Evolutionary conservation across 495 filamentous ascomycete species (phyloP).

Genomic region (Chlorociboria aeruginascens): DNA sequence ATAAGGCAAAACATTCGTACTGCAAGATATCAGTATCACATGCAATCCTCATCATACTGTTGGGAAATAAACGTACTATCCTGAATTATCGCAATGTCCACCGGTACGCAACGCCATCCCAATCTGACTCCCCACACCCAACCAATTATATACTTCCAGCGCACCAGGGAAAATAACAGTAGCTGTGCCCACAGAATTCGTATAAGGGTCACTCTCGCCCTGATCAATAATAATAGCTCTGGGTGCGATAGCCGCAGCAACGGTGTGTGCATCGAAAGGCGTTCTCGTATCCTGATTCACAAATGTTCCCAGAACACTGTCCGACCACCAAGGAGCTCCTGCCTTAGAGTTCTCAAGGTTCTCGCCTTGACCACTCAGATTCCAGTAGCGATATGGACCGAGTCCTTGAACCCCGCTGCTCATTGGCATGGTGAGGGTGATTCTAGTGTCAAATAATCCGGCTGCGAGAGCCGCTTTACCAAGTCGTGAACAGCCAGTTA

Average conservation of each 20-base stretch:
- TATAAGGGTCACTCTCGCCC: slow-evolving; percentile 34
- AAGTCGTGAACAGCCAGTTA: slow-evolving; percentile 40
- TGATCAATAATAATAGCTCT: slow-evolving; percentile 40
- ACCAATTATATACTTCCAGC: slow-evolving; percentile 39
- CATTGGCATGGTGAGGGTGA: slow-evolving; percentile 45
- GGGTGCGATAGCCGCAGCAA: slow-evolving; percentile 40
- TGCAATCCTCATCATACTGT: too few species aligned
- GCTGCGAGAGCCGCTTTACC: slow-evolving; percentile 40
- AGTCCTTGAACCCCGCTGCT: slow-evolving; percentile 39
- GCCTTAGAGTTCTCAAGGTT: slow-evolving; percentile 42
- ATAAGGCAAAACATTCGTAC: too few species aligned
- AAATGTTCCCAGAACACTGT: slow-evolving; percentile 33
- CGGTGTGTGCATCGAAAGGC: slow-evolving; percentile 41
- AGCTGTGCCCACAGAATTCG: slow-evolving; percentile 39
- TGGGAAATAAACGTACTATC: too few species aligned
- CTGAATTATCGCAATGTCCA: slow-evolving; percentile 32
- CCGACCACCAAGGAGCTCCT: slow-evolving; percentile 40
- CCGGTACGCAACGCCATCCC: slow-evolving; percentile 36
- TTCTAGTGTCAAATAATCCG: slow-evolving; percentile 36
- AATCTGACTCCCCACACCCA: slow-evolving; percentile 34
- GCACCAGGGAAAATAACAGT: slow-evolving; percentile 37
- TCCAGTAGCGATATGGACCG: slow-evolving; percentile 39
- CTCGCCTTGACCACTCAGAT: slow-evolving; percentile 39
- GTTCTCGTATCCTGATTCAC: slow-evolving; percentile 35
- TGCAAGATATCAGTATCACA: too few species aligned